Percentiles rank a stretch among this genome's conserved stretches.
Evolutionary conservation across 164 flowering plant genomes (phyloP).

Genomic region (Vitis rotundifolia): DNA sequence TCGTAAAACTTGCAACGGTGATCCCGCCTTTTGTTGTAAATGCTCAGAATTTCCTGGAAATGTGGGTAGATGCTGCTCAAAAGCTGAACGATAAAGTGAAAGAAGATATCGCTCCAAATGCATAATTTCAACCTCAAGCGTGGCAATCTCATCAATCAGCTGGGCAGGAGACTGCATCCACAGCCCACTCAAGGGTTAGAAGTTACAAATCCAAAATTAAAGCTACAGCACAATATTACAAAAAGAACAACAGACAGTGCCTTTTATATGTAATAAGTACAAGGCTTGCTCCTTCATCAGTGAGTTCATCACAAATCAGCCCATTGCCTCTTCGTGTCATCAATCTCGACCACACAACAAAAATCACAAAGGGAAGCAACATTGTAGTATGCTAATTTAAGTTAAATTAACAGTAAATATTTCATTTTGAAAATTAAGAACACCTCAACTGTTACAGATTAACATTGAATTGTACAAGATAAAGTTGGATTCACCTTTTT

Average conservation of each 20-base stretch:
- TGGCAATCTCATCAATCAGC: constrained; percentile 43
- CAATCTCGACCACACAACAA: not conserved
- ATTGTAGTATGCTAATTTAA: not conserved
- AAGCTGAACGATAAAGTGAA: constrained; percentile 48
- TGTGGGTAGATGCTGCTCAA: constrained; percentile 27
- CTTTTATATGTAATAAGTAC: too few species aligned
- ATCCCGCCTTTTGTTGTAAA: constrained; percentile 3
- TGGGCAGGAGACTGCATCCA: constrained; percentile 41
- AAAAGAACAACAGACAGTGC: too few species aligned
- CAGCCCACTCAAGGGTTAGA: not conserved
- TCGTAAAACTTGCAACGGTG: constrained; percentile 2
- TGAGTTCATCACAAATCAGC: not conserved
- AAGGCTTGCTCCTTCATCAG: not conserved
- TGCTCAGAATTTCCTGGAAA: constrained; percentile 11
- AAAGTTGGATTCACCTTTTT: not conserved
- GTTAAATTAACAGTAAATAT: not conserved
- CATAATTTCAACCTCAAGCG: constrained; percentile 47
- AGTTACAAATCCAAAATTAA: not conserved
- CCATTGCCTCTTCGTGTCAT: not conserved
- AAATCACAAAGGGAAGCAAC: not conserved
- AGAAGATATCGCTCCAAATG: constrained; percentile 54
- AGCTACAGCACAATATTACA: too few species aligned
- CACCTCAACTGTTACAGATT: too few species aligned
- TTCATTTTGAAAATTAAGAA: not conserved
- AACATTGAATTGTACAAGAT: not conserved